phyloP scores from a whole-genome alignment of 177 flowering plant species.

The Tripterygium wilfordii region DNA sequence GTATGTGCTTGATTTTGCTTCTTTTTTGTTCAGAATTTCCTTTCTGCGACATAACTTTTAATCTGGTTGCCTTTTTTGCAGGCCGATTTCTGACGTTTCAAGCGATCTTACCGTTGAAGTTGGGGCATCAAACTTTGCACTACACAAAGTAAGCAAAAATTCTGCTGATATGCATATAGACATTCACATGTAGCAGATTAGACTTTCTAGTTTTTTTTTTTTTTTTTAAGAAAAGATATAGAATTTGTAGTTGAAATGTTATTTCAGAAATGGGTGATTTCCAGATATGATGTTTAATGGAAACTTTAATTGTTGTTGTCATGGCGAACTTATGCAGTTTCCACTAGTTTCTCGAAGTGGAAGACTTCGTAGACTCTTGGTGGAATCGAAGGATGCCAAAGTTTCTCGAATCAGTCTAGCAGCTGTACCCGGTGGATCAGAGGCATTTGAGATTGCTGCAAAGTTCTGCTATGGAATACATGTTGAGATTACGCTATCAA shows the following conservation, averaged over 20 bases:
- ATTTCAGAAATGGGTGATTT: no score
- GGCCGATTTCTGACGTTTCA: conserved; percentile 98
- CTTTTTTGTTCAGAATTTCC: neutral
- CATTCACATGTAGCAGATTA: neutral
- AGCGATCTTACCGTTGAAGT: conserved; percentile 89
- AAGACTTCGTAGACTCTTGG: conserved; percentile 59
- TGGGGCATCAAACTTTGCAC: conserved; percentile 65
- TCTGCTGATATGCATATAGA: neutral
- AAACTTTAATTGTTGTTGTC: neutral
- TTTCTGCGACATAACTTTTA: conserved; percentile 1
- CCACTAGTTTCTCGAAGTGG: conserved; percentile 92
- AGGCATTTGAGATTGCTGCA: conserved; percentile 88
- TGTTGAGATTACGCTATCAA: conserved; percentile 63
- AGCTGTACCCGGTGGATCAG: conserved; percentile 77
- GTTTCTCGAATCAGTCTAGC: conserved; percentile 47
- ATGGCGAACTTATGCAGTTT: conserved; percentile 42
- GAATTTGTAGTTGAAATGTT: no score
- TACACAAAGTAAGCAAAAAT: conserved; percentile 69
- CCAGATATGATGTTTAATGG: neutral
- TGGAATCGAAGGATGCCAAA: conserved; percentile 80
- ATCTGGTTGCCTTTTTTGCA: conserved; percentile 27
- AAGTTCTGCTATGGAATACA: conserved; percentile 91
- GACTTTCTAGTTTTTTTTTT: no score
- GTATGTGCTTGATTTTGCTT: conserved; percentile 11
- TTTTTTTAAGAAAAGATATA: no score